Conservation (phyloP, 169 alveolate species). For the Babesia bigemina region DNA sequence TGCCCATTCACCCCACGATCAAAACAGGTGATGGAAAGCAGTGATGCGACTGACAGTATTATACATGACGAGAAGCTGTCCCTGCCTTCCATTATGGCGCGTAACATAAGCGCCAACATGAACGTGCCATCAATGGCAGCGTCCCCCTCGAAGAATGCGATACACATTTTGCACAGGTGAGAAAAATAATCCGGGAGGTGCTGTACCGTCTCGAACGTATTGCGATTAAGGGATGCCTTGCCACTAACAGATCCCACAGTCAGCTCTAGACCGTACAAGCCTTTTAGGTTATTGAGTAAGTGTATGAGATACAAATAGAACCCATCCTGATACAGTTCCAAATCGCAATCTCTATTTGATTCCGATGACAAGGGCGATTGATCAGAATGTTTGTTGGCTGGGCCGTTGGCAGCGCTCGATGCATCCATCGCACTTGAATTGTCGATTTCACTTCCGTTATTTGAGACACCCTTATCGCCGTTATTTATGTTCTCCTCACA, state of each 20-base stretch:
- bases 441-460: slow-evolving; percentile 18
- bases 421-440: not conserved
- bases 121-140: slow-evolving; percentile 11
- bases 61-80: slow-evolving; percentile 32
- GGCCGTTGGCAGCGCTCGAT: not conserved
- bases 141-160: slow-evolving; percentile 30
- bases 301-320: slow-evolving; percentile 13
- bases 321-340: not conserved
- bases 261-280: not conserved
- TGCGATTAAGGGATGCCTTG: not conserved
- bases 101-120: slow-evolving; percentile 20
- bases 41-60: slow-evolving; percentile 30
- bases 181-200: slow-evolving; percentile 26
- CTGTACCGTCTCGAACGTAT: not conserved
- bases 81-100: slow-evolving; percentile 14
- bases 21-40: slow-evolving; percentile 29
- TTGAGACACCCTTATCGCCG: slow-evolving; percentile 1
- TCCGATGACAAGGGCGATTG: too few species aligned
- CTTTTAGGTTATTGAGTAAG: not conserved
- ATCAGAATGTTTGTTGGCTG: not conserved
- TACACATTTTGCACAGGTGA: slow-evolving; percentile 18
- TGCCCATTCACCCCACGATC: slow-evolving; percentile 50
- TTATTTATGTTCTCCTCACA: slow-evolving; percentile 6
- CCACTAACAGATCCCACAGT: not conserved
- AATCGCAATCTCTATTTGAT: too few species aligned